Evolutionary conservation across 345 rosid species (phyloP).

Genomic region (Hypericum perforatum): DNA sequence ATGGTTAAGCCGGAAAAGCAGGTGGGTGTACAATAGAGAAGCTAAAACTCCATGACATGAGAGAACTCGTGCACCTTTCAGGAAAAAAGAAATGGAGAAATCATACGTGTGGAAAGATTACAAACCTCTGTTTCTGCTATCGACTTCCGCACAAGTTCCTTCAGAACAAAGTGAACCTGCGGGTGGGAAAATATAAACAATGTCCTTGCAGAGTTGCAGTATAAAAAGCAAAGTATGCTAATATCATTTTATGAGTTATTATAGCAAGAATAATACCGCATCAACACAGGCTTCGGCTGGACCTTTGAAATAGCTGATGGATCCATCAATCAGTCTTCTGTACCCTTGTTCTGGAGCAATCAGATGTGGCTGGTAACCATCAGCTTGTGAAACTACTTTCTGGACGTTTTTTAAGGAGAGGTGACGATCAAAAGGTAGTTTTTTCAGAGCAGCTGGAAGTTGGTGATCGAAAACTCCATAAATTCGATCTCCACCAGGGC

Average conservation of each 20-base stretch:
- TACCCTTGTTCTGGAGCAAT: conserved; percentile 99
- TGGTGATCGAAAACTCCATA: conserved; percentile 97
- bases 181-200: conserved; percentile 4
- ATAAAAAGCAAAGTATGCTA: neutral
- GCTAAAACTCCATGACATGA: too few species aligned
- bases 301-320: conserved; percentile 93
- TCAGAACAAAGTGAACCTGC: conserved; percentile 92
- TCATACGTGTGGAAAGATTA: conserved; percentile 11
- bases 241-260: neutral
- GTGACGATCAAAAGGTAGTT: conserved; percentile 94
- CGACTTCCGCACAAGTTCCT: conserved; percentile 94
- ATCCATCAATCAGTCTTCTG: conserved; percentile 95
- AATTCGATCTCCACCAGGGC: conserved; percentile 96
- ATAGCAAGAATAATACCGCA: conserved; percentile 53
- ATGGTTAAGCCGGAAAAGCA: too few species aligned
- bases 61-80: too few species aligned
- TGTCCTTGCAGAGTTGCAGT: too few species aligned
- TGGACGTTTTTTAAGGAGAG: conserved; percentile 90
- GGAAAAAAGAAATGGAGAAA: too few species aligned
- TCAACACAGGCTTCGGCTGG: conserved; percentile 98
- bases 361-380: conserved; percentile 99
- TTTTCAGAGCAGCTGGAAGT: conserved; percentile 96
- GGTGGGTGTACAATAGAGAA: too few species aligned
- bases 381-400: conserved; percentile 95
- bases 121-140: conserved; percentile 86